These are phyloP conservation scores for Trichophyton verrucosum DNA, from an alignment of 2,329 filamentous ascomycete genomes.

Conservation along the genomic window DNA sequence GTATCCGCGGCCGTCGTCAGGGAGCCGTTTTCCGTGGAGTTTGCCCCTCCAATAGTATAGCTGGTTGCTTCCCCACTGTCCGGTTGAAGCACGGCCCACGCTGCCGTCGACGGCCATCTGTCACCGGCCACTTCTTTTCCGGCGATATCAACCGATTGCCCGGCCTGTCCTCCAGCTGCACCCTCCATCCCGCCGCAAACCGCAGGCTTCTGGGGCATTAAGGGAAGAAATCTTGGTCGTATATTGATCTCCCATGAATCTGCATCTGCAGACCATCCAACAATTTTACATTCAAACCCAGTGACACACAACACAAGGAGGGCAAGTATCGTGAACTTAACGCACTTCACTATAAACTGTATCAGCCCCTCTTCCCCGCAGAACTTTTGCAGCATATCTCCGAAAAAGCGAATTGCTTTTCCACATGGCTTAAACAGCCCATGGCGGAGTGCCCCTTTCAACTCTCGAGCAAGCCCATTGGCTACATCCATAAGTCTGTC, in stretches of 20 bases:
- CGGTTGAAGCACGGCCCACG: background rate
- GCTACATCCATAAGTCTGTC: background rate
- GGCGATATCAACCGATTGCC: conserved; percentile 1
- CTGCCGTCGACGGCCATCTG: background rate
- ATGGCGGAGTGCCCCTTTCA: background rate
- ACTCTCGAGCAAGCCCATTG: background rate
- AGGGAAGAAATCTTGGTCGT: background rate
- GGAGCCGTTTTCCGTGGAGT: background rate
- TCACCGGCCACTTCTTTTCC: background rate
- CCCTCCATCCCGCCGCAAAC: background rate
- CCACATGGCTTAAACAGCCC: background rate
- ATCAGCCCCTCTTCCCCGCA: background rate
- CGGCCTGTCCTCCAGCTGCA: background rate
- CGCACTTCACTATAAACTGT: background rate
- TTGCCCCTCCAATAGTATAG: background rate
- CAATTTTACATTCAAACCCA: background rate
- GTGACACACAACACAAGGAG: background rate
- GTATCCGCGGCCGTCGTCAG: background rate
- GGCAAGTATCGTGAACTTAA: background rate
- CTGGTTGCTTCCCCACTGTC: background rate
- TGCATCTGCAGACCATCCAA: no score
- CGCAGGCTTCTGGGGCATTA: background rate
- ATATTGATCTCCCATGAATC: background rate
- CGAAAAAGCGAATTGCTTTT: background rate
- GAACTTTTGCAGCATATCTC: background rate